phyloP scores from a whole-genome alignment of 441 rosid genomes.

The Aleurites moluccanus region DNA sequence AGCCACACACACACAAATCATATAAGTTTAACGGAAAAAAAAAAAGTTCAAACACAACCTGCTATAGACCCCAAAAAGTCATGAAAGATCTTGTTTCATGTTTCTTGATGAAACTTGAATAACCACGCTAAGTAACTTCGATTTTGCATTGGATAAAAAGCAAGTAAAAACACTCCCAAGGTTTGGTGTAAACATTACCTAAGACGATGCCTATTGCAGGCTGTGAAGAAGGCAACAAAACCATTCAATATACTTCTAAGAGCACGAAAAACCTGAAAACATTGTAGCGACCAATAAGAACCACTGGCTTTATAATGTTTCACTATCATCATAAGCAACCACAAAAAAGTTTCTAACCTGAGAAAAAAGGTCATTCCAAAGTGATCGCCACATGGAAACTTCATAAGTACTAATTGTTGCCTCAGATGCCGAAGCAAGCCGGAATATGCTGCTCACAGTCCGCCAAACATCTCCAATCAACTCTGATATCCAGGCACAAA shows the following conservation, averaged over 20 bases:
- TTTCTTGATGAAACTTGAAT: not conserved
- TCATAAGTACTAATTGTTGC: conserved; percentile 54
- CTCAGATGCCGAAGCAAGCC: conserved; percentile 63
- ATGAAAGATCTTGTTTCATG: not conserved
- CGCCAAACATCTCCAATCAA: conserved; percentile 52
- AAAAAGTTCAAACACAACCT: not conserved
- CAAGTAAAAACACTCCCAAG: not conserved
- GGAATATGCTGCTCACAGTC: conserved; percentile 47
- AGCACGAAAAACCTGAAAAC: conserved; percentile 84
- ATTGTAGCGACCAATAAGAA: conserved; percentile 18
- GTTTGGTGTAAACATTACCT: conserved; percentile 47
- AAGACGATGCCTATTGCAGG: conserved; percentile 97
- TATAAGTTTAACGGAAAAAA: not conserved
- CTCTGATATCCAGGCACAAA: conserved; percentile 43
- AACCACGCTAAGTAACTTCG: not conserved
- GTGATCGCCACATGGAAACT: conserved; percentile 83
- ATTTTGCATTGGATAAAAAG: not conserved
- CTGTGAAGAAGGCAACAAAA: conserved; percentile 76
- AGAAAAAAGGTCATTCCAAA: conserved; percentile 97
- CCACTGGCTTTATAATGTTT: not conserved
- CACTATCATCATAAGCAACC: conserved; percentile 7
- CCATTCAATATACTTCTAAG: conserved; percentile 87
- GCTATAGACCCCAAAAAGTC: not conserved
- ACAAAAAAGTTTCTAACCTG: conserved; percentile 49
- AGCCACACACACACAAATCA: not conserved